Evolutionary conservation across 1,284 basidiomycete genomes (phyloP).

Genomic region (Ustilago trichophora): DNA sequence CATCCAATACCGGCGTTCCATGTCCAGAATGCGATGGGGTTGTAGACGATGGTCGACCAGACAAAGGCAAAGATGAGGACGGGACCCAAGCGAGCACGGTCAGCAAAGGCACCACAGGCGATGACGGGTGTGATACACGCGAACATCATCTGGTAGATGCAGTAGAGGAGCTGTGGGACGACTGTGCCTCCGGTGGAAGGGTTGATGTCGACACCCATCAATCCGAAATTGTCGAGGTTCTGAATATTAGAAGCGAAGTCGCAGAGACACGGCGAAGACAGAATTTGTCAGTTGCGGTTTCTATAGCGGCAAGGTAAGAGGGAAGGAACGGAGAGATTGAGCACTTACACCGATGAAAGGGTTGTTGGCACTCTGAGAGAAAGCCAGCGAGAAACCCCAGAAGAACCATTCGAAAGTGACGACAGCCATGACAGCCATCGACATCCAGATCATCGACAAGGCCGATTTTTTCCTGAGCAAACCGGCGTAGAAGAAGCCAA

Average conservation of each 20-base stretch:
- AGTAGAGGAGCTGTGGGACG: conserved; percentile 84
- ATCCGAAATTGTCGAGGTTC: conserved; percentile 77
- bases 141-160: conserved; percentile 89
- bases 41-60: conserved; percentile 91
- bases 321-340: background rate
- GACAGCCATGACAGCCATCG: conserved; percentile 78
- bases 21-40: conserved; percentile 65
- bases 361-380: conserved; percentile 66
- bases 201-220: conserved; percentile 80
- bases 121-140: conserved; percentile 75
- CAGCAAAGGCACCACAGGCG: conserved; percentile 89
- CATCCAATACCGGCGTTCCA: conserved; percentile 65
- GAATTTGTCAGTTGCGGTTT: background rate
- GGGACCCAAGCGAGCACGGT: conserved; percentile 86
- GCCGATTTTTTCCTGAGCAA: conserved; percentile 85
- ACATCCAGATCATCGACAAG: conserved; percentile 87
- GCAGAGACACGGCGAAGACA: background rate
- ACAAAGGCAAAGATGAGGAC: conserved; percentile 83
- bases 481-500: conserved; percentile 84
- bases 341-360: conserved; percentile 69
- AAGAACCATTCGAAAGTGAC: conserved; percentile 75
- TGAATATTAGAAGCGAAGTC: conserved; percentile 54
- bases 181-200: conserved; percentile 71
- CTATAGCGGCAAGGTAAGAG: background rate
- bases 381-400: conserved; percentile 68